Evolutionary conservation across 208 protist species (phyloP), one percentile per base, ranked within the genome.

Genomic region (Trypanosoma cruzi): DNA sequence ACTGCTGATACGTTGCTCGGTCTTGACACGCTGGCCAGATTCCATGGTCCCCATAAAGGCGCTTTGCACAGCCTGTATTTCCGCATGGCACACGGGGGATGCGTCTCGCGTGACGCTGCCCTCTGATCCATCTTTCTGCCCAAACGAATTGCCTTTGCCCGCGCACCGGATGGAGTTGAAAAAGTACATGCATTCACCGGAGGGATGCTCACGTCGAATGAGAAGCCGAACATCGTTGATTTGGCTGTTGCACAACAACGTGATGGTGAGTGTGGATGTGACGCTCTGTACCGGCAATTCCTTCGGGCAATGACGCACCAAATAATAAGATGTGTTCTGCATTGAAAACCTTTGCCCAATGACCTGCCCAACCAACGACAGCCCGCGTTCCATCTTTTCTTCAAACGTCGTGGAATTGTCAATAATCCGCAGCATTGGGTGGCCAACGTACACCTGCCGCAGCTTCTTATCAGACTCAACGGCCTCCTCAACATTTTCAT

Each of bases 361-460:
- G n/a, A 92, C n/a, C 32, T 90, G 75, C 16, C 61, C 56, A n/a
- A 81, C 50, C 4, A 77, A 18, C 20, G 62, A 13, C 28, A 92
- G 53, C 0, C 83, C 87, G 0, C 84, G 70, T 62, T 93, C 85
- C 28, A 93, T 89, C 66, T 93, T 93, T 8, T 87, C 79, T 34
- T 86, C 77, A 63, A 95, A 93, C n/a, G 78, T 68, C 26, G 75
- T 85, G 29, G 74, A 78, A 73, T 95, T 95, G 63, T 95, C 87
- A 55, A 95, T 71, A 28, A 95, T 78, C 42, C 79, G 80, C 37
- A 93, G 80, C 66, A 75, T 77, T 14, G 80, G 83, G 73, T 92
- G 86, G 2, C 90, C 90, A 32, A 92, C 71, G 64, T 92, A 95
- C 75, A 86, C 84, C 57, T 90, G 69, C 49, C 77, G 77, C 49